Conservation (phyloP, 2,329 filamentous ascomycete genomes). For the Penicillium sp. region DNA sequence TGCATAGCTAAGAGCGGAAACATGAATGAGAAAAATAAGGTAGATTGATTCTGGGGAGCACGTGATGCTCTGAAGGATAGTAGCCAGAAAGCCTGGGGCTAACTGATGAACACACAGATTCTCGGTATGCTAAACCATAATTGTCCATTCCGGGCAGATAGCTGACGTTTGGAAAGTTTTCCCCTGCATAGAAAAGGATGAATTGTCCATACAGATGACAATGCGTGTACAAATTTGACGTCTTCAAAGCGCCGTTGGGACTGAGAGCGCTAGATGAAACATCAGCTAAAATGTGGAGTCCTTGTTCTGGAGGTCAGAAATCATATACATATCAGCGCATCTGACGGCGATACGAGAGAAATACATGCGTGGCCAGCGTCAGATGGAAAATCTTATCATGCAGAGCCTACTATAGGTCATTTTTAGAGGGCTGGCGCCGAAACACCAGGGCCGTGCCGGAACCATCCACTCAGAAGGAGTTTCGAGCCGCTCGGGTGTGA, state of each 20-base stretch:
- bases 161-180: not conserved
- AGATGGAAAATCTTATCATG: not conserved
- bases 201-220: not conserved
- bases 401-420: not conserved
- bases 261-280: not conserved
- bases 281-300: not conserved
- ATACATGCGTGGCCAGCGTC: not conserved
- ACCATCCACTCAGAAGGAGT: not conserved
- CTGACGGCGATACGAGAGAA: not conserved
- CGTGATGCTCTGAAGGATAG: not conserved
- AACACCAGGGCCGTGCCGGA: not conserved
- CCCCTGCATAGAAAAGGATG: not conserved
- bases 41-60: not conserved
- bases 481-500: not conserved
- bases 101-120: too few relatives aligned
- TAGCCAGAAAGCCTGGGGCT: not conserved
- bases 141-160: too few relatives aligned
- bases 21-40: not conserved
- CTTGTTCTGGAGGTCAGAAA: too few relatives aligned
- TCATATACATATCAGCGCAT: too few relatives aligned
- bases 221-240: not conserved
- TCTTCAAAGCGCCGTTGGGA: not conserved
- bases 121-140: too few relatives aligned
- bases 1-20: not conserved
- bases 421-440: not conserved